Base-by-base conservation (phyloP, 768 basidiomycete genomes). In the Rossbeevera mucosa region DNA sequence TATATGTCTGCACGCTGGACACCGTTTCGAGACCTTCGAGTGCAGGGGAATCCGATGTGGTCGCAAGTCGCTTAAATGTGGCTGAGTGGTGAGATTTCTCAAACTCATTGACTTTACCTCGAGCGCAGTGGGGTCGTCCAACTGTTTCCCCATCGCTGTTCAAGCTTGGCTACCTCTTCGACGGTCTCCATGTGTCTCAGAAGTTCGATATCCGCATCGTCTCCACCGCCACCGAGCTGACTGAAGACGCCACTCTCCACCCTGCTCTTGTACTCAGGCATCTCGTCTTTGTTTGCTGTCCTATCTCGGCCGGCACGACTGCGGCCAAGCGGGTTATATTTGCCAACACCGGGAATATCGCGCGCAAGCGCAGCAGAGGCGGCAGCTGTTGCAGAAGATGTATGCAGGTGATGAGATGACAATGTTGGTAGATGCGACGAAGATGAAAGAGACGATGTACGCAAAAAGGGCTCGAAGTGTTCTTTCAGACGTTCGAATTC, bases 401-500 rank as follows among this genome's bases (percentile, higher is more conserved):
- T 78, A 72, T 88, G 87, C 71, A 81, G 73, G 67, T 82, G 82
- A 73, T 86, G 86, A 75, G 85, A 82, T 51, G 75, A 69, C 59
- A 69, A 67, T 68, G 72, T 63, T 67, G 77, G 72, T 55, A 75
- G 72, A 62, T 78, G 71, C 62, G 80, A 75, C 67, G 84, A 84
- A 70, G 85, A 78, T 64, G 86, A 83, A 70, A 81, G 75, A 54
- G 85, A 80, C 55, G 88, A 83, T 77, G 87, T 81, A 72, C 92
- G 85, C 71, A 99, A 74, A 75, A 91, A 89, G 50, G 92, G 89
- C 67, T 98, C 96, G 74, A 97, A 94, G 70, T 98, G 94, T 62
- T 96, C 93, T 72, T 95, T 95, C 61, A 99, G 71, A 54, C 87
- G 82, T 60, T 99, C 96, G 64, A 96, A 94, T 70, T 96, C 94